Conservation (phyloP, 2,329 filamentous ascomycete genomes). For the Verticillium albo-atrum region DNA sequence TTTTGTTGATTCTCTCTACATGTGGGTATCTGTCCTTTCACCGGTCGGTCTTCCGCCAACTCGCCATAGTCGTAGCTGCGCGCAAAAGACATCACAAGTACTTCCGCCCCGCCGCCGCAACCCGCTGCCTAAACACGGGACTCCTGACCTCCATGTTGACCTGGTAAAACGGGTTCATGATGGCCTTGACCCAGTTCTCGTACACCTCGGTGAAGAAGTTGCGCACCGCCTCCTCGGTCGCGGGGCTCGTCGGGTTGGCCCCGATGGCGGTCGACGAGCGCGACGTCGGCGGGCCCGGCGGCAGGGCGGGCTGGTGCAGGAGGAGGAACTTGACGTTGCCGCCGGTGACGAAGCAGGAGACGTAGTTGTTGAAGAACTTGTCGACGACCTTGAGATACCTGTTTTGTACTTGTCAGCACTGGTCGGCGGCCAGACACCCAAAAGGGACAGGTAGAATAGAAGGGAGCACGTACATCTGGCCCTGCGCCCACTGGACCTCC, state of each 20-base stretch:
- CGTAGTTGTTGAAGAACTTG: constrained; percentile 92
- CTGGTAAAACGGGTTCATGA: constrained; percentile 95
- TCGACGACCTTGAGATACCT: constrained; percentile 97
- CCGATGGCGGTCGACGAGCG: constrained; percentile 67
- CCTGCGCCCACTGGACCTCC: constrained; percentile 89
- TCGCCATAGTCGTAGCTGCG: not conserved
- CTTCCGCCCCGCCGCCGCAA: constrained; percentile 86
- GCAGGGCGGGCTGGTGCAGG: constrained; percentile 71
- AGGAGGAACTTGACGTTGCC: constrained; percentile 92
- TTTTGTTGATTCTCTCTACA: constrained; percentile 14
- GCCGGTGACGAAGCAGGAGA: constrained; percentile 90
- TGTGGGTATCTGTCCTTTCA: not conserved
- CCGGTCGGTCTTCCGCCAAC: not conserved
- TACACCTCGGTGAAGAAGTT: constrained; percentile 95
- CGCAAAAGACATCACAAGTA: constrained; percentile 59
- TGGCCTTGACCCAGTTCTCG: constrained; percentile 93
- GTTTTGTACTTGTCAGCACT: not conserved
- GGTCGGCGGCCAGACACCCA: too few species aligned
- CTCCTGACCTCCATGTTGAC: constrained; percentile 82
- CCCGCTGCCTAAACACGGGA: constrained; percentile 76
- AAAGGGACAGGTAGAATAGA: too few species aligned
- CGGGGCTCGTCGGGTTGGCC: constrained; percentile 80
- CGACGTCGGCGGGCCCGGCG: constrained; percentile 30
- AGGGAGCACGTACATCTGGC: constrained; percentile 65
- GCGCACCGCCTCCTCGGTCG: constrained; percentile 92